phyloP scores from a whole-genome alignment of 495 filamentous ascomycete species.

The Neurospora africana region DNA sequence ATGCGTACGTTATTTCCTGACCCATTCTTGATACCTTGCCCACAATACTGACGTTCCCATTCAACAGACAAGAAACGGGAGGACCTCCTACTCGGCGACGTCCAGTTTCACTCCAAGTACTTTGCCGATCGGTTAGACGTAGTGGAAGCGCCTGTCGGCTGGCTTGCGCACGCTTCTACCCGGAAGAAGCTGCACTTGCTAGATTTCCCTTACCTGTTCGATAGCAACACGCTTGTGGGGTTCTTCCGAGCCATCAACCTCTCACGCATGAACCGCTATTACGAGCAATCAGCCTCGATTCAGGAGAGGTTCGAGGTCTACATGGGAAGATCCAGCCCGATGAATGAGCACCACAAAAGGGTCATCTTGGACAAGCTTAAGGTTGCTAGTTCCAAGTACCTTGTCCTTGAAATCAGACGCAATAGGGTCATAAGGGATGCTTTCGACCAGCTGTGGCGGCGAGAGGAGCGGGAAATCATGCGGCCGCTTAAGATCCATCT shows the following conservation, averaged over 20 bases:
- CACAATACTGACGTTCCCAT: conserved; percentile 4
- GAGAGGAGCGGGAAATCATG: conserved; percentile 71
- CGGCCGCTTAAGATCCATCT: conserved; percentile 81
- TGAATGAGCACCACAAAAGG: conserved; percentile 33
- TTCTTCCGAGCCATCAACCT: conserved; percentile 89
- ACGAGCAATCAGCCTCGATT: conserved; percentile 56
- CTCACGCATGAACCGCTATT: conserved; percentile 65
- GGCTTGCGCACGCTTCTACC: conserved; percentile 48
- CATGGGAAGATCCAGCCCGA: conserved; percentile 34
- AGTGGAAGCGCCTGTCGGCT: conserved; percentile 63
- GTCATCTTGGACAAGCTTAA: conserved; percentile 51
- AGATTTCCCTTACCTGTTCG: conserved; percentile 74
- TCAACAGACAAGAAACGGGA: conserved; percentile 46
- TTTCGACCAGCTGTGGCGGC: conserved; percentile 78
- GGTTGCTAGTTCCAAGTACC: conserved; percentile 55
- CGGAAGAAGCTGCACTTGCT: conserved; percentile 64
- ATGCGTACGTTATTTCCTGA: conserved; percentile 45
- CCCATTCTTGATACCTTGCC: background rate
- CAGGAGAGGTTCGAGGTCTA: conserved; percentile 51
- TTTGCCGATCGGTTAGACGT: conserved; percentile 69
- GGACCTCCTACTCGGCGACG: conserved; percentile 50
- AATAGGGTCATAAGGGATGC: conserved; percentile 64
- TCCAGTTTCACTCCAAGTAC: conserved; percentile 63
- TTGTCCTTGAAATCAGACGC: conserved; percentile 67
- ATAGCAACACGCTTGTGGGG: conserved; percentile 56